Evolutionary conservation across 371 early-diverging fungal species (phyloP).

Genomic region (Mortierella sp.): DNA sequence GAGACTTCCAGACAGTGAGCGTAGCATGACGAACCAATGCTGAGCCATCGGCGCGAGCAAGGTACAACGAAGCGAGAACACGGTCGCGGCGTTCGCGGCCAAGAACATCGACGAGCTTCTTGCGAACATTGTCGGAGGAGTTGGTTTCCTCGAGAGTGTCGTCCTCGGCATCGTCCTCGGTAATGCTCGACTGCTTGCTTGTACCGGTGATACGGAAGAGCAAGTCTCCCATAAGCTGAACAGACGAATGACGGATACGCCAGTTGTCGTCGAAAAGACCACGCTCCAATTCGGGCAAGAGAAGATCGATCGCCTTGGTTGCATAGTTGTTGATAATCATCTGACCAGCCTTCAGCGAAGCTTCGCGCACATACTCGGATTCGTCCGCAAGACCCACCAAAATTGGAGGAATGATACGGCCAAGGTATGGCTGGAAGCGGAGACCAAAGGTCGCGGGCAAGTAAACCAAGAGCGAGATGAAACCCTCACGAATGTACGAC

Average conservation of each 20-base stretch:
- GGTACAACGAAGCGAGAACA: constrained; percentile 93
- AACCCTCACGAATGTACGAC: constrained; percentile 94
- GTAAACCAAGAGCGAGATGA: constrained; percentile 93
- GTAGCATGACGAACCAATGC: constrained; percentile 87
- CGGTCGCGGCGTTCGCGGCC: constrained; percentile 89
- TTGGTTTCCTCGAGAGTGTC: constrained; percentile 60
- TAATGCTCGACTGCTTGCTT: constrained; percentile 66
- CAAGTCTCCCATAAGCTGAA: constrained; percentile 95
- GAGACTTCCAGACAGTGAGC: constrained; percentile 93
- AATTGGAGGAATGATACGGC: constrained; percentile 87
- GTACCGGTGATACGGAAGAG: constrained; percentile 92
- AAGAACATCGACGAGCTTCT: constrained; percentile 82
- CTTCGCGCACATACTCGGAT: constrained; percentile 93
- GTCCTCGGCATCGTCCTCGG: constrained; percentile 61
- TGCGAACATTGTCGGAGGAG: constrained; percentile 74
- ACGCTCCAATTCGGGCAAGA: constrained; percentile 91
- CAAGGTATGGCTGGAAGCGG: constrained; percentile 90
- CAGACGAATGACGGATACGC: constrained; percentile 95
- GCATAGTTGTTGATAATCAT: constrained; percentile 94
- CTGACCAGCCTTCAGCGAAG: constrained; percentile 90
- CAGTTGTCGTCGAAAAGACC: constrained; percentile 93
- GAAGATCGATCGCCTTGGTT: constrained; percentile 84
- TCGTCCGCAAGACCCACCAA: constrained; percentile 96
- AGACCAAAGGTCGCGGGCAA: constrained; percentile 95
- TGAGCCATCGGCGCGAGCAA: constrained; percentile 85